phyloP scores from a whole-genome alignment of 148 eudicot genomes.

The Heliamphora exappendiculata region DNA sequence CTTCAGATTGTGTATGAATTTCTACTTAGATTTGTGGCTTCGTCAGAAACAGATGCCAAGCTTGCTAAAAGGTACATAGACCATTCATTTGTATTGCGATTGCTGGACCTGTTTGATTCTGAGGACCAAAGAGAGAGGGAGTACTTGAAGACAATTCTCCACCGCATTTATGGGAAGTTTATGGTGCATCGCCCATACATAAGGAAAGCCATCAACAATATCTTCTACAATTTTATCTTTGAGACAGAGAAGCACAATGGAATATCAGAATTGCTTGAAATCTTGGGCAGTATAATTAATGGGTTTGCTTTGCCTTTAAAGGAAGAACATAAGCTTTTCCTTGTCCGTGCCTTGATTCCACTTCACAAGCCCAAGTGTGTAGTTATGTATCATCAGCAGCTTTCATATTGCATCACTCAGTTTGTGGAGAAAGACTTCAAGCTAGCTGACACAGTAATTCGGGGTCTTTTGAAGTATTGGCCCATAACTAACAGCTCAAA shows the following conservation, averaged over 20 bases:
- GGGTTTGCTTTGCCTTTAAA: slow-evolving; percentile 57
- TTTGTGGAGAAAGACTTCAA: slow-evolving; percentile 51
- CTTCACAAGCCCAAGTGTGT: slow-evolving; percentile 49
- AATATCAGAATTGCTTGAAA: slow-evolving; percentile 50
- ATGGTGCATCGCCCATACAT: slow-evolving; percentile 55
- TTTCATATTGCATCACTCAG: slow-evolving; percentile 45
- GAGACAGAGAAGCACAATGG: slow-evolving; percentile 54
- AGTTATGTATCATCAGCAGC: slow-evolving; percentile 45
- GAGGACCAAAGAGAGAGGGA: slow-evolving; percentile 57
- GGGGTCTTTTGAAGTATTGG: slow-evolving; percentile 54
- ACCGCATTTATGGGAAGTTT: slow-evolving; percentile 53
- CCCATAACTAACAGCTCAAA: slow-evolving; percentile 49
- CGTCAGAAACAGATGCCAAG: slow-evolving; percentile 41
- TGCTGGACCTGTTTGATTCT: slow-evolving; percentile 49
- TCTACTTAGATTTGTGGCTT: slow-evolving; percentile 43
- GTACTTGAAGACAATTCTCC: slow-evolving; percentile 49
- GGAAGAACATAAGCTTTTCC: slow-evolving; percentile 52
- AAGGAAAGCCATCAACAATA: slow-evolving; percentile 44
- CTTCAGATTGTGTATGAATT: slow-evolving; percentile 48
- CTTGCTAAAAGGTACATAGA: slow-evolving; percentile 41
- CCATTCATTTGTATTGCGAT: slow-evolving; percentile 38
- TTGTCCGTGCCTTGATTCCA: slow-evolving; percentile 41
- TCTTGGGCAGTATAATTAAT: slow-evolving; percentile 53
- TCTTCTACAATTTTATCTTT: slow-evolving; percentile 42
- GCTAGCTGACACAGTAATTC: slow-evolving; percentile 45